These are phyloP conservation scores for Physcomitrellopsis africana DNA, from an alignment of 225 moss, liverwort and hornwort species.

Conservation along the genomic window DNA sequence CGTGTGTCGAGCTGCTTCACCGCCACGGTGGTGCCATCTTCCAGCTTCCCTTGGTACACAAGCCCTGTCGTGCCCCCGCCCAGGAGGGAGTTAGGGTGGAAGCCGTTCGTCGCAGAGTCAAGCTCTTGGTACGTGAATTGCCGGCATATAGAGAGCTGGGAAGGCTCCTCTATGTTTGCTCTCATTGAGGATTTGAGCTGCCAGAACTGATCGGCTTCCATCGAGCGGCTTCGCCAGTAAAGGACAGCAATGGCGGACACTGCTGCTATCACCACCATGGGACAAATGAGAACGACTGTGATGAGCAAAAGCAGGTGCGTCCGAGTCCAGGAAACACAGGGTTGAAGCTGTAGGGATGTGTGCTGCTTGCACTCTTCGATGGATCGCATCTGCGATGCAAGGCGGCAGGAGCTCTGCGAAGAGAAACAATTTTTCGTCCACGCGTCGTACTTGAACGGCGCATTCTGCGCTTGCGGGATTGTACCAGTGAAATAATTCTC, in stretches of 20 bases:
- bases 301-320: conserved; percentile 47
- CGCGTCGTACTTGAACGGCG: conserved; percentile 31
- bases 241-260: conserved; percentile 43
- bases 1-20: conserved; percentile 76
- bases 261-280: conserved; percentile 36
- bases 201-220: conserved; percentile 56
- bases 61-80: conserved; percentile 65
- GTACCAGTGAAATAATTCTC: conserved; percentile 65
- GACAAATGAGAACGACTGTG: conserved; percentile 43
- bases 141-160: conserved; percentile 37
- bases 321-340: conserved; percentile 56
- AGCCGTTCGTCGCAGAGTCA: conserved; percentile 66
- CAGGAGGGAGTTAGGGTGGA: conserved; percentile 52
- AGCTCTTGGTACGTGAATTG: conserved; percentile 68
- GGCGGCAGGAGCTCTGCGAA: conserved; percentile 48
- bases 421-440: conserved; percentile 66
- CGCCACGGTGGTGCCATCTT: conserved; percentile 64
- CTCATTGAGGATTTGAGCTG: conserved; percentile 60
- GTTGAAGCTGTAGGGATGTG: conserved; percentile 48
- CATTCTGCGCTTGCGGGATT: conserved; percentile 36
- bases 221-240: conserved; percentile 50
- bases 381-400: conserved; percentile 57
- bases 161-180: conserved; percentile 35
- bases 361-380: conserved; percentile 38
- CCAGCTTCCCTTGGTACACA: conserved; percentile 74